Conservation (phyloP, 192 early-diverging fungal species). For the Linnemannia zychae region DNA sequence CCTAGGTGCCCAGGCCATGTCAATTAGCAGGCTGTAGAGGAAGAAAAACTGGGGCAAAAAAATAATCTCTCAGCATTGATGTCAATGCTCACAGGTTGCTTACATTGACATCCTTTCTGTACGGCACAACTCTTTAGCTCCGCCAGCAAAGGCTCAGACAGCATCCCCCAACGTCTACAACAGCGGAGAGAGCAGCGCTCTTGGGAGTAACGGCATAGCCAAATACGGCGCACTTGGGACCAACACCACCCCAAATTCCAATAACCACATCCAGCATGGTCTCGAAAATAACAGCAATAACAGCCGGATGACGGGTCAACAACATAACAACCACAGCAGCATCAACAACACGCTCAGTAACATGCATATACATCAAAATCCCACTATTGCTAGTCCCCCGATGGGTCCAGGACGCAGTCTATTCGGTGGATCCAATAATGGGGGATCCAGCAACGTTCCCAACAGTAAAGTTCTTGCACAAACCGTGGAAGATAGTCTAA, state of each 20-base stretch:
- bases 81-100: conserved; percentile 3
- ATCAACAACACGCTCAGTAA: conserved; percentile 20
- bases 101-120: not conserved
- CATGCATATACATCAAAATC: conserved; percentile 50
- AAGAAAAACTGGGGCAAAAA: conserved; percentile 1
- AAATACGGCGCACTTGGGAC: not conserved
- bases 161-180: not conserved
- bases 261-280: conserved; percentile 6
- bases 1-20: not conserved
- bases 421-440: not conserved
- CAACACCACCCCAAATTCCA: conserved; percentile 7
- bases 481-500: conserved; percentile 42
- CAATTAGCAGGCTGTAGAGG: not conserved
- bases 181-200: not conserved
- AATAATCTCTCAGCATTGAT: not conserved
- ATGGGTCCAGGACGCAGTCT: conserved; percentile 18
- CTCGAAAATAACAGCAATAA: conserved; percentile 14
- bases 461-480: conserved; percentile 36
- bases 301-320: conserved; percentile 12
- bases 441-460: not conserved
- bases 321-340: conserved; percentile 16
- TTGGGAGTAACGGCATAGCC: not conserved
- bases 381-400: conserved; percentile 32
- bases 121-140: not conserved
- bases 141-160: conserved; percentile 2